Percentiles rank a stretch among this genome's conserved stretches.
Evolutionary conservation across 2,329 filamentous ascomycete genomes (phyloP).

Genomic region (Fusarium mundagurra): DNA sequence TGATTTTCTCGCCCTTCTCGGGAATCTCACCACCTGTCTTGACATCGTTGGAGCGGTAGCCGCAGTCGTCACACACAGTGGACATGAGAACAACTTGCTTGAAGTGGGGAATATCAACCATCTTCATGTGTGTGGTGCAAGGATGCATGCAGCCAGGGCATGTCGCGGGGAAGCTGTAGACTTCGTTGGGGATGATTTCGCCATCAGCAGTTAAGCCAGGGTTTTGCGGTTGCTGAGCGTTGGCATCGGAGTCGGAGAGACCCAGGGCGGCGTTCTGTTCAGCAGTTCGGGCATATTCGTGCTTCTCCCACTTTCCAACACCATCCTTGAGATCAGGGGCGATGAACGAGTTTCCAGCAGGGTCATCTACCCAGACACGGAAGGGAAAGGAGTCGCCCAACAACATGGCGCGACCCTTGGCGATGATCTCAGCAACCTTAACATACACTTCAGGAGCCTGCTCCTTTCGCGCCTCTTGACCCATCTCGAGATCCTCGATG

Average conservation of each 20-base stretch:
- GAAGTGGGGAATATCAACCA: slow-evolving; percentile 98
- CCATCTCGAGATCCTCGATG: slow-evolving; percentile 80
- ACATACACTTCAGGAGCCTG: slow-evolving; percentile 80
- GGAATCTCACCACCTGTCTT: slow-evolving; percentile 97
- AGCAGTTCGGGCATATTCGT: slow-evolving; percentile 82
- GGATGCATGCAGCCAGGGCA: slow-evolving; percentile 90
- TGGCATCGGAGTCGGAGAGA: slow-evolving; percentile 71
- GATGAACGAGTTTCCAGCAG: slow-evolving; percentile 96
- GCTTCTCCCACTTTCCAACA: slow-evolving; percentile 88
- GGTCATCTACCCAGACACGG: slow-evolving; percentile 87
- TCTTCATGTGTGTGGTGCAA: slow-evolving; percentile 96
- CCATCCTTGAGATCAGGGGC: slow-evolving; percentile 83
- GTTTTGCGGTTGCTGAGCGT: slow-evolving; percentile 63
- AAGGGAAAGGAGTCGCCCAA: slow-evolving; percentile 84
- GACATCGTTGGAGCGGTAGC: slow-evolving; percentile 95
- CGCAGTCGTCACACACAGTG: slow-evolving; percentile 90
- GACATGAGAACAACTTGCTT: slow-evolving; percentile 97
- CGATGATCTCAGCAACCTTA: slow-evolving; percentile 81
- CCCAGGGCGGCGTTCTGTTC: slow-evolving; percentile 91
- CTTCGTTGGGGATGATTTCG: slow-evolving; percentile 91
- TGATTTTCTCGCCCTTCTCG: slow-evolving; percentile 84
- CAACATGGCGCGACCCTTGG: slow-evolving; percentile 79
- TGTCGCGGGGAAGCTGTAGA: slow-evolving; percentile 90
- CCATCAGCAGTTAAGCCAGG: slow-evolving; percentile 65
- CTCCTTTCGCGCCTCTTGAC: slow-evolving; percentile 84